Evolutionary conservation across 495 filamentous ascomycete species (phyloP), one percentile per base, ranked within the genome.

Genomic region (Entonaema liquescens): DNA sequence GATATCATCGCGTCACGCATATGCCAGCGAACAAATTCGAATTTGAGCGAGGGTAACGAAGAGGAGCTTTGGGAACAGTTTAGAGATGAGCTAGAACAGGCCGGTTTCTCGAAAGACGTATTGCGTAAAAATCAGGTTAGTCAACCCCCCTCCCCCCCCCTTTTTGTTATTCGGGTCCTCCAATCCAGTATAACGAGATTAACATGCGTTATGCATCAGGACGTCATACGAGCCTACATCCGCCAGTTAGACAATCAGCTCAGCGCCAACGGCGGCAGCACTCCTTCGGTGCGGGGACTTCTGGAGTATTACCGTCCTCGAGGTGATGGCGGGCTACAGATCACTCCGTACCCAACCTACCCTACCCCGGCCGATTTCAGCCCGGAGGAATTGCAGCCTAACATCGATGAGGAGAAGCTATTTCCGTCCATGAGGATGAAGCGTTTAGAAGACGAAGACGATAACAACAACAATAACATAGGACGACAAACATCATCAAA

Each of bases 41-140:
- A 81, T n/a, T 62, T 81, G 31, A 78, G 72, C 2, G 79, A 79
- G 12, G 73, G 74, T 5, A 79, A 83, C 57, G 80, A 81, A 47
- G 85, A 83, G 25, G 82, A 82, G 19, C 77, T 85, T 3, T 88
- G 87, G 86, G 81, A 80, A 53, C 77, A 82, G 57, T 87, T 89
- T 70, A 77, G 81, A 55, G 69, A 79, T n/a, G 86, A 86, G 67
- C 74, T 89, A 19, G 77, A 85, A 17, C 76, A 76, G 21, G 83
- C 85, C 44, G 87, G 86, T 19, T 87, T 88, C 68, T 83, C 82
- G 2, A 79, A 78, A 61, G 77, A 83, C 2, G 77, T 87, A 15
- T 72, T 88, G 47, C 76, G 75, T 53, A 81, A 83, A 52, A 82
- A 88, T 72, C 84, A 85, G 80, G 82, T 86, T 69, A 49, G 79